A percentile compares a stretch with the other conserved stretches of the same genome.
phyloP scores from a whole-genome alignment of 352 stramenopile genomes.

The Nothophytophthora sp. region DNA sequence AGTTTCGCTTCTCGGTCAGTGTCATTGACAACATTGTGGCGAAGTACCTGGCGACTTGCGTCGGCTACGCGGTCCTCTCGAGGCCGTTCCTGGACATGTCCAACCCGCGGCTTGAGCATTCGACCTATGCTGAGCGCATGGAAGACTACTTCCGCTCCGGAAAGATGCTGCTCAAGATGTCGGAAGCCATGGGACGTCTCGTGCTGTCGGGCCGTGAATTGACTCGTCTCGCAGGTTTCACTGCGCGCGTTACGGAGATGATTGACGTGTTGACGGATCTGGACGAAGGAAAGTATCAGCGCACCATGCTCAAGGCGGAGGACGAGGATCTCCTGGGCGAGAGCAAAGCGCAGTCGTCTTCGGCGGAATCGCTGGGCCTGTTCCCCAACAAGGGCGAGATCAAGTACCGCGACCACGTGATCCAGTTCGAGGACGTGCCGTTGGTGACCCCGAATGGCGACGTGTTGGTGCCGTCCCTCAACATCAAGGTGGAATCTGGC shows the following conservation, averaged over 20 bases:
- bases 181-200: conserved; percentile 81
- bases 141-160: conserved; percentile 86
- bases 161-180: conserved; percentile 88
- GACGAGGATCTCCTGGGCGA: conserved; percentile 31
- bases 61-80: conserved; percentile 81
- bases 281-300: conserved; percentile 66
- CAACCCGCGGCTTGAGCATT: conserved; percentile 56
- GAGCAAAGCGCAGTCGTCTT: conserved; percentile 24
- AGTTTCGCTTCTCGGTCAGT: conserved; percentile 85
- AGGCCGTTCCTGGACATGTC: conserved; percentile 66
- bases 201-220: conserved; percentile 86
- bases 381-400: conserved; percentile 66
- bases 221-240: conserved; percentile 81
- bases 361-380: conserved; percentile 50
- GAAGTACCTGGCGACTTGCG: conserved; percentile 87
- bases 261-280: conserved; percentile 74
- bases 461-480: conserved; percentile 82
- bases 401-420: conserved; percentile 65
- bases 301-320: conserved; percentile 65
- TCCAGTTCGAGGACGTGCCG: conserved; percentile 89
- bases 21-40: conserved; percentile 87
- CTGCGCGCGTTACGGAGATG: conserved; percentile 77
- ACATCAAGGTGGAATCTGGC: conserved; percentile 81
- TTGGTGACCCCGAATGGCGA: conserved; percentile 89
- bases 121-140: conserved; percentile 78